Percentiles rank a stretch among this genome's conserved stretches.
phyloP scores from a whole-genome alignment of 2,329 filamentous ascomycete genomes.

The Penicillium italicum region DNA sequence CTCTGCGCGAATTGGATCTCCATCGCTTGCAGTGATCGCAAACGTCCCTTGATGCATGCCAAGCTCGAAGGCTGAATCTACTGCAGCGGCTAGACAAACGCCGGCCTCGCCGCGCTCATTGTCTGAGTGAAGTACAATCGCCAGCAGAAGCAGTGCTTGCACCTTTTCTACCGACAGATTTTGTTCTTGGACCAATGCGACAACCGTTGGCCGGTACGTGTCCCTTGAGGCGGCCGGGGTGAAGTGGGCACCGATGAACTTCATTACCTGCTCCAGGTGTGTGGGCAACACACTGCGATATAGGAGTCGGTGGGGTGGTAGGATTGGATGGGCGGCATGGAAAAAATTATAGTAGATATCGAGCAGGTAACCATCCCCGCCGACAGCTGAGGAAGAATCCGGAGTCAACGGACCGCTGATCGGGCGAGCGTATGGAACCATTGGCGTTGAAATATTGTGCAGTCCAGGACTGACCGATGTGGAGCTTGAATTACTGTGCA shows the following conservation, averaged over 20 bases:
- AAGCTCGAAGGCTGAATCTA: slow-evolving; percentile 69
- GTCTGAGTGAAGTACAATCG: slow-evolving; percentile 73
- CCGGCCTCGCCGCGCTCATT: slow-evolving; percentile 67
- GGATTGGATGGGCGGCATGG: slow-evolving; percentile 54
- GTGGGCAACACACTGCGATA: slow-evolving; percentile 39
- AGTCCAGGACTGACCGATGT: slow-evolving; percentile 26
- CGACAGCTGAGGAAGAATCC: slow-evolving; percentile 34
- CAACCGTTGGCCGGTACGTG: slow-evolving; percentile 40
- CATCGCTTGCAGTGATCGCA: slow-evolving; percentile 60
- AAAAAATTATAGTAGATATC: slow-evolving; percentile 57
- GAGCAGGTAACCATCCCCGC: slow-evolving; percentile 43
- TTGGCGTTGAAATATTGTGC: slow-evolving; percentile 17
- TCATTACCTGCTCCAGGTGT: slow-evolving; percentile 54
- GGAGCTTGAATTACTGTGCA: slow-evolving; percentile 21
- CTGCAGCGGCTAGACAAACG: slow-evolving; percentile 63
- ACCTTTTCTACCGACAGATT: slow-evolving; percentile 60
- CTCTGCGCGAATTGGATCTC: slow-evolving; percentile 69
- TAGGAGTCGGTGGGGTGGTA: slow-evolving; percentile 48
- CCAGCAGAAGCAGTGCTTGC: slow-evolving; percentile 72
- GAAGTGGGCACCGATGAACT: slow-evolving; percentile 56
- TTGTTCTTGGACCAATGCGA: slow-evolving; percentile 31
- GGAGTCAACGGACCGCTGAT: slow-evolving; percentile 33
- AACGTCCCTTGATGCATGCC: slow-evolving; percentile 70
- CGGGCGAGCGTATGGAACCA: slow-evolving; percentile 18
- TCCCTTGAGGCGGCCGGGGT: slow-evolving; percentile 46